Evolutionary conservation across 2,329 filamentous ascomycete species (phyloP), one percentile per base, ranked within the genome.

Genomic region (Exserohilum turcica): DNA sequence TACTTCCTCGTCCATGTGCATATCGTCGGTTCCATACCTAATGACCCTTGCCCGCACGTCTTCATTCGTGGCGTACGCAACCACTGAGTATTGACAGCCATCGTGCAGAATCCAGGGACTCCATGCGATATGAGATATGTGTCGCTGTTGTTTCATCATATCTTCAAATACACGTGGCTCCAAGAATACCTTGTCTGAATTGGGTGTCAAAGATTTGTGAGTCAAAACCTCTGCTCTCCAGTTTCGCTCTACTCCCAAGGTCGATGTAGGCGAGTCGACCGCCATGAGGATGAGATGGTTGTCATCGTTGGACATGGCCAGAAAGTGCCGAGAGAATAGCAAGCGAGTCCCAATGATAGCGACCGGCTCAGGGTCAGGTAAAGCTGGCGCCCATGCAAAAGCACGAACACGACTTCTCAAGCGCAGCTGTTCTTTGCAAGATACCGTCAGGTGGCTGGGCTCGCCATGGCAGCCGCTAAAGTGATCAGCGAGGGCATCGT

Each of bases 401-500:
- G 74, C 67, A 40, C 76, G 67, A 15, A 79, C 67, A 9, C 78
- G 74, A 39, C 70, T 68, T 43, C 68, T 67, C 8, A 76, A 61
- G 32, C 72, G 64, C 32, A 75, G 61, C 28, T 54, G 45, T 67
- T 78, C 76, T 65, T 76, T 62, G 1, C 28, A 3, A 3, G 38
- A 31, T 3, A 42, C 18, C 1, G 43, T 42, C 48, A 70, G 12
- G 43, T 56, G 13, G 65, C 65, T 43, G 59, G 56, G 32, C 50
- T 63, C 31, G 45, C 59, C 7, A 42, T 48, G 39, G 3, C 29
- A 36, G 21, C 49, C 57, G 12, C 36, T 45, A 12, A 81, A 74
- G 61, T 79, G 76, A 0, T 67, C 52, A 13, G 72, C 67, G 36
- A 85, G 62, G 4, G 72, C 66, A 47, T 78, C 66, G 55, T 86